Conservation (phyloP, 2,329 filamentous ascomycete species). For the Venturiaceae sp. region DNA sequence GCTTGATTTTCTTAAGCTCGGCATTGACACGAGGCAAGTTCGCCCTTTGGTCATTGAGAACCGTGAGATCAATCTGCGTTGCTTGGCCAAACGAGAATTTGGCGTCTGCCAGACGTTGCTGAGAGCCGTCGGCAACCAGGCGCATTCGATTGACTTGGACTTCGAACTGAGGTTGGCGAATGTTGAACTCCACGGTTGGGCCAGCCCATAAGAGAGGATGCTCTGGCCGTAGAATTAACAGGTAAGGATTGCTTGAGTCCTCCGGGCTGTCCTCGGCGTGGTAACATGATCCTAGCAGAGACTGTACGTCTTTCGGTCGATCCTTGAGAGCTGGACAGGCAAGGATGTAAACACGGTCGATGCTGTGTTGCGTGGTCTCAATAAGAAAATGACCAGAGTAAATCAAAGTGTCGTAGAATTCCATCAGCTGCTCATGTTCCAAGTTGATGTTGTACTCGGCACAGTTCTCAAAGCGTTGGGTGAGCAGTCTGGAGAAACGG, state of each 20-base stretch:
- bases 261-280: conserved; percentile 59
- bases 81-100: conserved; percentile 65
- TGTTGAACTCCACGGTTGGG: conserved; percentile 53
- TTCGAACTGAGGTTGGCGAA: conserved; percentile 72
- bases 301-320: conserved; percentile 71
- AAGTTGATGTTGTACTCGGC: conserved; percentile 88
- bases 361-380: conserved; percentile 54
- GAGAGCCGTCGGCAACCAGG: conserved; percentile 79
- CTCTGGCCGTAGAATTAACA: conserved; percentile 78
- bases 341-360: conserved; percentile 71
- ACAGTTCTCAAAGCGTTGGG: conserved; percentile 90
- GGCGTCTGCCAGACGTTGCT: conserved; percentile 68
- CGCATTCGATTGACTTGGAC: conserved; percentile 79
- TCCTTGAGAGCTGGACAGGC: conserved; percentile 71
- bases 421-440: conserved; percentile 56
- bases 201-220: conserved; percentile 73
- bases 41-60: conserved; percentile 83
- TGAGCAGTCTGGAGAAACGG: conserved; percentile 83
- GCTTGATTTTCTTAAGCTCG: conserved; percentile 86
- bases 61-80: conserved; percentile 77
- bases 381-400: conserved; percentile 82
- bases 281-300: conserved; percentile 72
- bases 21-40: conserved; percentile 88
- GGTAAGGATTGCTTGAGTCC: conserved; percentile 70
- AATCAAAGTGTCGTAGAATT: conserved; percentile 72